These are phyloP conservation scores for Anaeromyces robustus DNA, from an alignment of 192 early-diverging fungal species.

Conservation along the genomic window DNA sequence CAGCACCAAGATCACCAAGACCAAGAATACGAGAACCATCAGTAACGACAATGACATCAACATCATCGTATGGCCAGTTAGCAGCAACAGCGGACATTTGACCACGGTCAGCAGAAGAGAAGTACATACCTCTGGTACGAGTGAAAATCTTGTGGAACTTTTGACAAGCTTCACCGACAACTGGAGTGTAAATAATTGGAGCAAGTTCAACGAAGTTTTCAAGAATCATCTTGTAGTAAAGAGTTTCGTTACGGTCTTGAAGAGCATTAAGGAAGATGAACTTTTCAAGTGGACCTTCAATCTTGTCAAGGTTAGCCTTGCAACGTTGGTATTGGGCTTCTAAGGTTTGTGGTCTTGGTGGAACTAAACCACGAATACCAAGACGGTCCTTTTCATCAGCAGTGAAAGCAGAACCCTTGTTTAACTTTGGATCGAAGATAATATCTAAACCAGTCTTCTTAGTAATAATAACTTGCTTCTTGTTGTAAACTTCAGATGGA, in stretches of 20 bases:
- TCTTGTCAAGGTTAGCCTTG: slow-evolving; percentile 45
- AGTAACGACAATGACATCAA: slow-evolving; percentile 77
- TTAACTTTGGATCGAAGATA: neutral
- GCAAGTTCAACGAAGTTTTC: slow-evolving; percentile 20
- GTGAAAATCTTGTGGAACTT: slow-evolving; percentile 80
- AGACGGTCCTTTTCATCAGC: slow-evolving; percentile 29
- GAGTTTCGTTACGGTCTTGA: slow-evolving; percentile 54
- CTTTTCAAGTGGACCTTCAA: slow-evolving; percentile 59
- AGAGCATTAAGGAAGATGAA: slow-evolving; percentile 73
- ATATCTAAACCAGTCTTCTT: neutral
- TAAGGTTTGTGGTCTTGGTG: slow-evolving; percentile 55
- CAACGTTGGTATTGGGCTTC: slow-evolving; percentile 61
- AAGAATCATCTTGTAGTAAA: slow-evolving; percentile 70
- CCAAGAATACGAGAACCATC: slow-evolving; percentile 90
- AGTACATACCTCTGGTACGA: slow-evolving; percentile 67
- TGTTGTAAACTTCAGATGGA: neutral
- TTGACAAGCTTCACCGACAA: slow-evolving; percentile 27
- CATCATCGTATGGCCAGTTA: slow-evolving; percentile 45
- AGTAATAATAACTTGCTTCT: neutral
- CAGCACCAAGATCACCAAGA: slow-evolving; percentile 82
- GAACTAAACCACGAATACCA: slow-evolving; percentile 51
- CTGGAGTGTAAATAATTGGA: slow-evolving; percentile 30
- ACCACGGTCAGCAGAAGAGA: slow-evolving; percentile 55
- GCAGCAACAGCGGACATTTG: slow-evolving; percentile 57
- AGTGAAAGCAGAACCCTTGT: slow-evolving; percentile 37